phyloP scores from a whole-genome alignment of 1,284 basidiomycete species.

The Rhodotorula sp. region DNA sequence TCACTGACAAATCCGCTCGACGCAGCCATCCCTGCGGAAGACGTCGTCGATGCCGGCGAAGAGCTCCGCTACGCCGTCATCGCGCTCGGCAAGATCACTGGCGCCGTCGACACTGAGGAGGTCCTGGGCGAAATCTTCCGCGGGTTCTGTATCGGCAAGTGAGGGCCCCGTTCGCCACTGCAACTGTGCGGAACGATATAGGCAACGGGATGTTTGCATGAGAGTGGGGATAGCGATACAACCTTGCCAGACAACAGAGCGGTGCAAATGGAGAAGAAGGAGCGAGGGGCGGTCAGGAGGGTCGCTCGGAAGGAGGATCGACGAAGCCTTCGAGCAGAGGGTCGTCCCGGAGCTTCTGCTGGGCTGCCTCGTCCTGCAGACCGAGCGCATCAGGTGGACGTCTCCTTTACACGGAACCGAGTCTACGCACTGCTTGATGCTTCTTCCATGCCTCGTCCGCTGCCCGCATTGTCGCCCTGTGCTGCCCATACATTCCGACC shows the following conservation, averaged over 20 bases:
- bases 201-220: neutral
- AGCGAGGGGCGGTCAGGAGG: neutral
- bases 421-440: constrained; percentile 19
- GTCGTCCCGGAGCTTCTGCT: constrained; percentile 10
- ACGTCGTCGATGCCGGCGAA: constrained; percentile 76
- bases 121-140: constrained; percentile 75
- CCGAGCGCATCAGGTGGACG: no score
- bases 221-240: neutral
- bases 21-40: constrained; percentile 51
- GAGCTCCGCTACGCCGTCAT: constrained; percentile 78
- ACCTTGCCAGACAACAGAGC: neutral
- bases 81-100: constrained; percentile 75
- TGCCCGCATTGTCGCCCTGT: constrained; percentile 30
- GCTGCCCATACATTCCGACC: constrained; percentile 35
- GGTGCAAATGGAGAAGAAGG: neutral
- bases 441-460: constrained; percentile 29
- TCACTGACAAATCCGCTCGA: neutral
- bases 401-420: neutral
- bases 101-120: constrained; percentile 70
- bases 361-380: constrained; percentile 13
- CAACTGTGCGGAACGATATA: neutral
- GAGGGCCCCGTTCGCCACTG: neutral
- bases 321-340: constrained; percentile 33
- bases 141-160: constrained; percentile 75
- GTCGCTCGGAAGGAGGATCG: constrained; percentile 24